Evolutionary conservation across 768 basidiomycete genomes (phyloP), one percentile per base, ranked within the genome.

Genomic region (Phaeotremella fagi): DNA sequence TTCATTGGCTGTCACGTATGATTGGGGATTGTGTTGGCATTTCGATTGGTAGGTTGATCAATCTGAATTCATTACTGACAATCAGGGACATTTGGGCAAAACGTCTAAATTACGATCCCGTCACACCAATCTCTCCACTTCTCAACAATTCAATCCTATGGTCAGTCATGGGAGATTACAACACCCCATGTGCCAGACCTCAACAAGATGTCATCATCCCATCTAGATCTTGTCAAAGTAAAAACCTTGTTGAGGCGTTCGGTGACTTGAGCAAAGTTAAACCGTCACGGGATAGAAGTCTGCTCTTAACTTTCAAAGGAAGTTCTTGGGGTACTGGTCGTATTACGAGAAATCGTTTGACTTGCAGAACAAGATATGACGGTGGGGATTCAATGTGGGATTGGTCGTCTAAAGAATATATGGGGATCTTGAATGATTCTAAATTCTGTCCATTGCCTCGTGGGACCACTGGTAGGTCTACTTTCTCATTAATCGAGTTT

Each of bases 171-270:
- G 65, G 56, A 16, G 65, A 67, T 35, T 52, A 51, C 15, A 56
- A 61, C 37, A 44, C 54, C 37, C 61, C 62, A 3, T 67, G 63
- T 36, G 61, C 64, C 45, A 48, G 60, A 16, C 63, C 65, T 11
- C 63, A 66, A 24, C 67, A 64, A 50, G 66, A 71, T 47, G 54
- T 68, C 44, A 62, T 68, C 27, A 61, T 71, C 25, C 69, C 69
- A 1, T 55, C 64, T 29, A 59, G 69, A 25, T 64, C 61, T 2
- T 71, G 69, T 50, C 29, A 46, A 23, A 48, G 55, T 18, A 51
- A 52, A 28, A 60, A 64, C 24, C 67, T 71, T 5, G 38, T 31
- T 16, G 56, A 61, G 20, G 28, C 23, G 14, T 71, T 64, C 28
- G 58, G 60, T 14, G 55, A 66, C 27, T 49, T 69, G 14, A 18